Base-by-base conservation (phyloP, 2,329 filamentous ascomycete genomes). In the Parasarocladium wereldwijsianum region DNA sequence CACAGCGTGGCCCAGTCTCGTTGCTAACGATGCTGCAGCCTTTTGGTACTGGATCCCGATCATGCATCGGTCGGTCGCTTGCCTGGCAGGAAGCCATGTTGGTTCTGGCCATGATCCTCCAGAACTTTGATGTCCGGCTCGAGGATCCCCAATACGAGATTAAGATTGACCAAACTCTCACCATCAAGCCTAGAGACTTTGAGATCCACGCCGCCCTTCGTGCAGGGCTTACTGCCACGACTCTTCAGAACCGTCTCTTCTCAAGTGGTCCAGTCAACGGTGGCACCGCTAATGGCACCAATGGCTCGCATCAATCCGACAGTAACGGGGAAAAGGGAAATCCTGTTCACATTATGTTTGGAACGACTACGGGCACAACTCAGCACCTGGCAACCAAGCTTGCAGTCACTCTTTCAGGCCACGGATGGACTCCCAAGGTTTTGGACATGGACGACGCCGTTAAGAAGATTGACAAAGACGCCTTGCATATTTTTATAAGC, bases 11-110 rank as follows among this genome's bases (percentile, higher is more conserved):
- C 12, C 17, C 24, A 8, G 13, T 13, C 7, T 59, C 80, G 5
- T 75, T 70, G 17, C 62, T 62, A 10, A 70, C 69, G 32, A 62
- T 64, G 18, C 78, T 70, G 73, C 79, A 80, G 51, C 76, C 80
- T 3, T 86, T 85, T 40, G 81, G 80, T 2, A 78, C 79, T 34
- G 79, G 79, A 2, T 60, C 66, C 37, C 58, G 80, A 31, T 74
- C 59, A 1, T 86, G 79, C 40, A 84, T 85, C 36, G 80, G 80
- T 4, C 58, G 77, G 2, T 62, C 70, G 0, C 85, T 85, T 45
- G 77, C 79, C 1, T 79, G 74, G 73, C 79, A 86, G 44, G 80
- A 86, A 50, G 62, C 66, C 2, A 45, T 77, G 5, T 52, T 82
- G 1, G 62, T 65, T 7, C 57, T 73, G 40, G 69, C 72, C 0